These are phyloP conservation scores for Pythium utonaiense DNA, from an alignment of 352 stramenopile species.

Conservation along the genomic window DNA sequence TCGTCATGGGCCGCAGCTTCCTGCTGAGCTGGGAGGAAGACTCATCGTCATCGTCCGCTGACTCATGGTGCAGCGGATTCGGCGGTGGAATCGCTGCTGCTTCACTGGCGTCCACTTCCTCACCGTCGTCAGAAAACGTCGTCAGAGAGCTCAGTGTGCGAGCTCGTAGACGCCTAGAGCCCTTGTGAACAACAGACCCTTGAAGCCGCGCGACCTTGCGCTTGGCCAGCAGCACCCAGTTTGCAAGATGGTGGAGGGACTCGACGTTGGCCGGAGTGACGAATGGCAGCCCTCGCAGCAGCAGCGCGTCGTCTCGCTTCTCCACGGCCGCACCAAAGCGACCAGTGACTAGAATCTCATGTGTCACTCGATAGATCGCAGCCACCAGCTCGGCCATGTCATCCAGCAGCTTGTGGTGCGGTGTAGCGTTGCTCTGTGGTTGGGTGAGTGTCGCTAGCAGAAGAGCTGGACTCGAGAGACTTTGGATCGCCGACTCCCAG, in stretches of 20 bases:
- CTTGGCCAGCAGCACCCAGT: constrained; percentile 78
- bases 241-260: constrained; percentile 64
- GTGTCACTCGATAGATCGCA: constrained; percentile 43
- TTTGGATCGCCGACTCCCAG: constrained; percentile 27
- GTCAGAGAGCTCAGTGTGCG: constrained; percentile 51
- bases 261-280: constrained; percentile 70
- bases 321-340: constrained; percentile 37
- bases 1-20: constrained; percentile 76
- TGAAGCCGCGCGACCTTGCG: constrained; percentile 63
- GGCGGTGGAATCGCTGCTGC: constrained; percentile 7
- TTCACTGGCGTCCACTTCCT: constrained; percentile 1
- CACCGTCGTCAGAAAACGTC: constrained; percentile 29
- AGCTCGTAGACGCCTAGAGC: constrained; percentile 20
- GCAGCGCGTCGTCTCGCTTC: constrained; percentile 22
- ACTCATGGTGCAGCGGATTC: constrained; percentile 15
- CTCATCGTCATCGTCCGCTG: constrained; percentile 21
- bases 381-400: constrained; percentile 58
- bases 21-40: constrained; percentile 54
- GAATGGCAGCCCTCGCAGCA: constrained; percentile 20
- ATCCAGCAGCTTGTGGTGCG: constrained; percentile 32
- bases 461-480: constrained; percentile 60
- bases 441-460: constrained; percentile 59
- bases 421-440: constrained; percentile 17
- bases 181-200: constrained; percentile 30
- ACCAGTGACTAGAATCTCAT: constrained; percentile 42